Base-by-base conservation (phyloP, 2,329 filamentous ascomycete genomes). In the Tolypocladium tropicale region DNA sequence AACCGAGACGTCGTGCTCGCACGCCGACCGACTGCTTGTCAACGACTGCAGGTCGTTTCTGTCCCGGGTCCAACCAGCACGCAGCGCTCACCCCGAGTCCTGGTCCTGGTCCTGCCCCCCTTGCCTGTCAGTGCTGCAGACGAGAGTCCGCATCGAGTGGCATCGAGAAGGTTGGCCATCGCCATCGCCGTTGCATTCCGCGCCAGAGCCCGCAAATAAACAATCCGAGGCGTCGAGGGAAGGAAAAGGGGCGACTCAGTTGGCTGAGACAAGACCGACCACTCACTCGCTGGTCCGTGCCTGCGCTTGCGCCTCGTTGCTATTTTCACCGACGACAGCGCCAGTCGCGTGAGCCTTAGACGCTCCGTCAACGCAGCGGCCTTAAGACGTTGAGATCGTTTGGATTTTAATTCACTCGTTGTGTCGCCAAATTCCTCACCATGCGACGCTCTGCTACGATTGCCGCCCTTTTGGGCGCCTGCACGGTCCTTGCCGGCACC, bases 401-500 rank as follows among this genome's bases (percentile, higher is more conserved):
- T 16, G 16, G 23, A 46, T n/a, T 32, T 18, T 7, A 10, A 12
- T 32, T 21, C 30, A 6, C 21, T 12, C 36, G 3, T 6, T 21
- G 3, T 6, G 32, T 2, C 37, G 16, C 25, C 12, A 34, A 33
- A 25, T 2, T 33, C 11, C 18, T 41, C 58, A 65, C 53, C 56
- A 73, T 73, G 71, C 57, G 71, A 61, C 64, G 57, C 55, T 69
- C 68, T 48, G 59, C 67, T 34, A 65, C 59, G 39, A 34, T 68
- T 54, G 64, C 64, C 37, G 65, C 67, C 61, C 60, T 73, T n/a
- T 33, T 71, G 59, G 67, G 67, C 58, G 67, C 62, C 55, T 60
- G 62, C 53, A 63, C 70, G 16, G 68, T 64, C 23, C 55, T 66
- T 33, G 71, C 70, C 12, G 39, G 39, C 21, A 54, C 61, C 21